Evolutionary conservation across 1,284 basidiomycete species (phyloP).

Genomic region (Malassezia vespertilionis): DNA sequence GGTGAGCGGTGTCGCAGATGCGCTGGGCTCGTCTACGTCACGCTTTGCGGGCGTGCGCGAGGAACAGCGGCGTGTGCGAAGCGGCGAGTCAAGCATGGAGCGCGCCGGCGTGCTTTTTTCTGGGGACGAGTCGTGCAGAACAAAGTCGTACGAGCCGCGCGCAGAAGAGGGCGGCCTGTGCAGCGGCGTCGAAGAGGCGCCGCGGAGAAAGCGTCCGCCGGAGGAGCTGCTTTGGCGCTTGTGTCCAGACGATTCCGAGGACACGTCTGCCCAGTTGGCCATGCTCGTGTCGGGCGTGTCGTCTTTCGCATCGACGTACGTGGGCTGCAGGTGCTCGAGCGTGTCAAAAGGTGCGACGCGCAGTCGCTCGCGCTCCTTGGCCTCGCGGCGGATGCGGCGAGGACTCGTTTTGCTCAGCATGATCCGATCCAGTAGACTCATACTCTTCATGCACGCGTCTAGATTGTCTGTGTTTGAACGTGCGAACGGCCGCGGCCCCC

Average conservation of each 20-base stretch:
- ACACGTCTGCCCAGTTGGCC: constrained; percentile 11
- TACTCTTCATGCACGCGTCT: constrained; percentile 31
- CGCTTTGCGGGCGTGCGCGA: background rate
- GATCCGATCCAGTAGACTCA: constrained; percentile 39
- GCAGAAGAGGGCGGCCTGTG: constrained; percentile 26
- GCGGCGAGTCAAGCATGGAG: background rate
- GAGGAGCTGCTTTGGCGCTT: background rate
- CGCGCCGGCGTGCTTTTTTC: constrained; percentile 1
- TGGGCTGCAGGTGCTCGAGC: background rate
- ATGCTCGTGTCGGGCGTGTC: constrained; percentile 3
- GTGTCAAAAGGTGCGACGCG: constrained; percentile 4
- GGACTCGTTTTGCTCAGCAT: constrained; percentile 41
- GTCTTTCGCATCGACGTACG: background rate
- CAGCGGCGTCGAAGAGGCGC: constrained; percentile 18
- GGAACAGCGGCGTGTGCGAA: too few relatives aligned
- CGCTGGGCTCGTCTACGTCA: background rate
- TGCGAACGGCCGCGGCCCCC: constrained; percentile 20
- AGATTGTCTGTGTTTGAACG: constrained; percentile 16
- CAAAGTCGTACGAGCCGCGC: constrained; percentile 34
- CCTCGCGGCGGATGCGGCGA: constrained; percentile 29
- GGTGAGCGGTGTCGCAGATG: constrained; percentile 12
- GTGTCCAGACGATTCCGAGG: constrained; percentile 3
- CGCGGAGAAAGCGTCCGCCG: constrained; percentile 5
- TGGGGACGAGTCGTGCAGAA: constrained; percentile 25
- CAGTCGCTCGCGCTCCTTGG: constrained; percentile 29